Conservation (phyloP, 257 asterid species). For the Petunia axillaris region DNA sequence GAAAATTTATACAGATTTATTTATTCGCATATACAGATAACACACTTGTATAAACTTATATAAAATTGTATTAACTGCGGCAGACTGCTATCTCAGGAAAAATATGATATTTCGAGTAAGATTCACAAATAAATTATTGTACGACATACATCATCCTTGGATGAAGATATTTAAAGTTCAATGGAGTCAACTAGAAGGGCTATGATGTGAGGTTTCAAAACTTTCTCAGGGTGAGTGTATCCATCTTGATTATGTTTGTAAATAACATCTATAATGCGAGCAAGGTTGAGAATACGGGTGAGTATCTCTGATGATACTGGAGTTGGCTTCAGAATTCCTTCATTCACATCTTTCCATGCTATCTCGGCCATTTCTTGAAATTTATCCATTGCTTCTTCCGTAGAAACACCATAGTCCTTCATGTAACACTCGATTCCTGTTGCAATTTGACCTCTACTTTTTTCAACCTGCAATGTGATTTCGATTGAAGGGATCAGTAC, state of each 20-base stretch:
- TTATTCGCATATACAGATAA: no score
- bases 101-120: no score
- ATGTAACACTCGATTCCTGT: slow-evolving; percentile 37
- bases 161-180: not conserved
- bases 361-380: no score
- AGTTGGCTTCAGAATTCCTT: slow-evolving; percentile 27
- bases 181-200: slow-evolving; percentile 29
- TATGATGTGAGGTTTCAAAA: slow-evolving; percentile 29
- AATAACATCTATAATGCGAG: slow-evolving; percentile 21
- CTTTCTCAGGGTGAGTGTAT: slow-evolving; percentile 32
- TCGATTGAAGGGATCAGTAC: not conserved
- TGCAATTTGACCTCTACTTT: slow-evolving; percentile 34
- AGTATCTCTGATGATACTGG: slow-evolving; percentile 25
- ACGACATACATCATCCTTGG: no score
- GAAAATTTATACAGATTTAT: no score
- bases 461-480: slow-evolving; percentile 27
- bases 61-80: no score
- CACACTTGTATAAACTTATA: no score
- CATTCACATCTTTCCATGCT: slow-evolving; percentile 38
- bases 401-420: slow-evolving; percentile 28
- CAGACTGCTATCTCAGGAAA: no score
- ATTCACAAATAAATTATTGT: no score
- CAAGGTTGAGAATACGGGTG: slow-evolving; percentile 25
- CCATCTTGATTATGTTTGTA: slow-evolving; percentile 33
- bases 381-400: slow-evolving; percentile 27